Percentiles rank a stretch among this genome's conserved stretches.
Evolutionary conservation across 192 early-diverging fungal genomes (phyloP).

Genomic region (Gryganskiella cystojenkinii): DNA sequence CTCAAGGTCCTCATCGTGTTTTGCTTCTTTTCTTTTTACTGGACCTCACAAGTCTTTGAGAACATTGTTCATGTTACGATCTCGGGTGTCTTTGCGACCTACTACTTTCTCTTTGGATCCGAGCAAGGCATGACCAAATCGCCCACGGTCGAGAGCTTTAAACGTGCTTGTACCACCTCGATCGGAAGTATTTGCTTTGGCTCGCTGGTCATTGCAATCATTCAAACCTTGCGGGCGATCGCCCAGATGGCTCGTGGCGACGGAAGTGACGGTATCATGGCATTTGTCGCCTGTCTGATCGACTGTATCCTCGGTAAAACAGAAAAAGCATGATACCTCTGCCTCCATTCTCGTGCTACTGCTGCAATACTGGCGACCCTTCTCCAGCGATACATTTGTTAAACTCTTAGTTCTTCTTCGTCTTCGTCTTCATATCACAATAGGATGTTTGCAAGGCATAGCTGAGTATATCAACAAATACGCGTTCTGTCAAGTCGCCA

Average conservation of each 20-base stretch:
- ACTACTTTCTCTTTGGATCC: constrained; percentile 72
- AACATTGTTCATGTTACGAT: constrained; percentile 80
- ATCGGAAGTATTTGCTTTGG: constrained; percentile 90
- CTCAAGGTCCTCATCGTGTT: constrained; percentile 69
- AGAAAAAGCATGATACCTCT: no score
- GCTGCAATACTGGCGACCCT: no score
- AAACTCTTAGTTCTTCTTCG: constrained; percentile 4
- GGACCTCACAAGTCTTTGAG: constrained; percentile 79
- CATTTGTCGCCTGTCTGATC: constrained; percentile 50
- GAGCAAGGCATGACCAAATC: constrained; percentile 56
- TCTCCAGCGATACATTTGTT: no score
- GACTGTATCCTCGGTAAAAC: constrained; percentile 50
- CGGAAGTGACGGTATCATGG: constrained; percentile 35
- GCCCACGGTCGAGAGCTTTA: constrained; percentile 78
- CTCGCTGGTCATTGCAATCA: constrained; percentile 63
- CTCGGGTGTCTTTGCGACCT: constrained; percentile 84
- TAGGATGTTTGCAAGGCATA: constrained; percentile 25
- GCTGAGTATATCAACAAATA: constrained; percentile 81
- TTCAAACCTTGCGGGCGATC: constrained; percentile 75
- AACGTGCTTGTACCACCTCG: constrained; percentile 80
- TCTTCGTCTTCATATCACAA: neutral
- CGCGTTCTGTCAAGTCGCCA: constrained; percentile 92
- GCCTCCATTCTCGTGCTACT: neutral
- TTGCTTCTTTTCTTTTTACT: constrained; percentile 77
- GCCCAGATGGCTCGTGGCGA: constrained; percentile 45